phyloP scores from a whole-genome alignment of 306 rosid species.

The Trichosanthes truncata region DNA sequence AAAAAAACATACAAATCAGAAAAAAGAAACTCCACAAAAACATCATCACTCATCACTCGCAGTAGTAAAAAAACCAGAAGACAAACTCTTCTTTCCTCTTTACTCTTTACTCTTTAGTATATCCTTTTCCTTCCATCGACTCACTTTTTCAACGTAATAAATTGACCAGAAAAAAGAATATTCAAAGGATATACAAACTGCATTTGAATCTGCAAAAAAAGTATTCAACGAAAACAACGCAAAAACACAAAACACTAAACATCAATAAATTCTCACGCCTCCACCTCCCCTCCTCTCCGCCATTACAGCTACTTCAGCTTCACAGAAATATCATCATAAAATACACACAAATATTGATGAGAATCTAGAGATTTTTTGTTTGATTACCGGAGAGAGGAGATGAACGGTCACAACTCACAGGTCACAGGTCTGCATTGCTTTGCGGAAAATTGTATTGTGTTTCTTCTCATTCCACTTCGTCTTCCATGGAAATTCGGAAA shows the following conservation, averaged over 20 bases:
- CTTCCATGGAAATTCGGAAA: neutral
- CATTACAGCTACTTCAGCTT: neutral
- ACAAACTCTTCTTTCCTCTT: neutral
- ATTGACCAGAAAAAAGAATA: neutral
- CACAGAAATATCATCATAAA: neutral
- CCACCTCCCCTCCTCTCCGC: neutral
- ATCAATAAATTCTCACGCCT: neutral
- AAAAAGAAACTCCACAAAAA: neutral
- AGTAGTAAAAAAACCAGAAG: neutral
- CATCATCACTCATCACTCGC: neutral
- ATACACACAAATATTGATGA: neutral
- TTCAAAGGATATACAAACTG: neutral
- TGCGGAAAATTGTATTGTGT: neutral
- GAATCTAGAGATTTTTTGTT: neutral
- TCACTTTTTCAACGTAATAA: constrained; percentile 4
- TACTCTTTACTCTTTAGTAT: neutral
- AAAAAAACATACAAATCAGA: neutral
- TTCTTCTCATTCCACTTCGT: neutral
- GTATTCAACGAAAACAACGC: neutral
- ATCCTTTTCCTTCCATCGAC: neutral
- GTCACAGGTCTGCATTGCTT: constrained; percentile 3
- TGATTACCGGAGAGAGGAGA: neutral
- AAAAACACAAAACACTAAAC: neutral
- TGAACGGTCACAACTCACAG: neutral
- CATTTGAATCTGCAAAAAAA: neutral